Conservation (phyloP, 306 rosid species). For the Hylodesmum podocarpum region DNA sequence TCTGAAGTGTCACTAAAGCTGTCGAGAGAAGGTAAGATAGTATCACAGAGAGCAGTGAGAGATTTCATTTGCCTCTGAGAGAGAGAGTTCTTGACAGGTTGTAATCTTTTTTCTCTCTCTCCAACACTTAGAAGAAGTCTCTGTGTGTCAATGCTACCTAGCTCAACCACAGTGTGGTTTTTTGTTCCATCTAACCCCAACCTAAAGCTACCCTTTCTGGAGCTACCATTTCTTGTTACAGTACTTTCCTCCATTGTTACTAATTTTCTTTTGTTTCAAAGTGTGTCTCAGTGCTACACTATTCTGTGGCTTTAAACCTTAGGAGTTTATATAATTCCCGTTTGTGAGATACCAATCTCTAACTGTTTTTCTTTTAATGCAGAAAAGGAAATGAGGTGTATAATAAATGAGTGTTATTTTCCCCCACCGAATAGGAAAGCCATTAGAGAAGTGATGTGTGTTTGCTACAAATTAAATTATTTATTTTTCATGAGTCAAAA, state of each 20-base stretch:
- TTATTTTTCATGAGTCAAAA: no score
- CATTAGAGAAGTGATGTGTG: no score
- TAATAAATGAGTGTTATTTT: neutral
- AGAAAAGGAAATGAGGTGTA: neutral
- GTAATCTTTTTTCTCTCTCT: neutral
- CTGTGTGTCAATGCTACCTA: conserved; percentile 44
- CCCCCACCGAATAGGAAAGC: neutral
- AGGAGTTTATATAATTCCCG: neutral
- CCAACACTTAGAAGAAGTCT: conserved; percentile 21
- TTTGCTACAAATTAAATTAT: no score
- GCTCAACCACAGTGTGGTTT: conserved; percentile 33
- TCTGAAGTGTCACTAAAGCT: conserved; percentile 1
- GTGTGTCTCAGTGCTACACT: neutral
- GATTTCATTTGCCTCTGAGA: conserved; percentile 57
- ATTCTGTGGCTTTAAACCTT: neutral
- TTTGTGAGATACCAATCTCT: neutral
- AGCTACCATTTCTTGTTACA: neutral
- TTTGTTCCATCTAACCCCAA: conserved; percentile 20
- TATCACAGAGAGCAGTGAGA: conserved; percentile 58
- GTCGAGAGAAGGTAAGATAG: conserved; percentile 56
- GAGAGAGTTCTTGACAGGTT: conserved; percentile 37
- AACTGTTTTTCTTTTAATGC: neutral
- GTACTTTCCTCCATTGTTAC: neutral
- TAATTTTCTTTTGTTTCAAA: neutral
- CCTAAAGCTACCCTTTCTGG: conserved; percentile 34